Evolutionary conservation across 139 green algal genomes (phyloP), one percentile per base, ranked within the genome.

Genomic region (Zygnema circumcarinatum): DNA sequence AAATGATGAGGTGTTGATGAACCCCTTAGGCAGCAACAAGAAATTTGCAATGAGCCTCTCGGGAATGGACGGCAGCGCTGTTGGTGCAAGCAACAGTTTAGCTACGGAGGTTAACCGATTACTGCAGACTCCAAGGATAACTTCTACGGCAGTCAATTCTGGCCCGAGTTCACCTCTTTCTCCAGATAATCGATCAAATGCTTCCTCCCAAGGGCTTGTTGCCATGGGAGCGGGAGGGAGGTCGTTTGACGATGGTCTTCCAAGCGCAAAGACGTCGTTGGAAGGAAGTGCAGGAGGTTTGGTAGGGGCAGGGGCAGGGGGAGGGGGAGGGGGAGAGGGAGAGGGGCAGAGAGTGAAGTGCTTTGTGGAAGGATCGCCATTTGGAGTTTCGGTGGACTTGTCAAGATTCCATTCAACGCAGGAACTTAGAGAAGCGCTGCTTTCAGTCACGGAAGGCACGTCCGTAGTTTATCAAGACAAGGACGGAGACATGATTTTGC

Each of bases 401-500:
- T 83, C 31, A 2, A 47, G 78, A 21, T 90, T 87, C 38, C 84
- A 90, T 32, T 83, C 52, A 22, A 90, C 86, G 39, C 62, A 87
- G 29, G 40, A 90, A 74, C 67, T 90, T 3, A 38, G 81, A 33
- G 62, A 90, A 20, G 78, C 86, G 22, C 76, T 90, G n/a, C 78
- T 90, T 69, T 62, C 53, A 0, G 75, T 74, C 11, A 87, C 86
- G 16, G 78, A 84, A 21, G 86, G 86, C 7, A 62, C 25, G 2
- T 81, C 35, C 1, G 85, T 90, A 68, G 76, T 90, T 40, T 90
- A 90, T 52, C 85, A 87, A 69, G 85, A 90, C 62, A 80, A 40
- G 1, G 85, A 90, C 21, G 52, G 38, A 47, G 85, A 90, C 47
- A 90, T 90, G 85, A 90, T 90, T 39, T 21, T 90, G n/a, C n/a